Evolutionary conservation across 1,284 basidiomycete genomes (phyloP), one percentile per base, ranked within the genome.

Genomic region (Leccinum pachyderme): DNA sequence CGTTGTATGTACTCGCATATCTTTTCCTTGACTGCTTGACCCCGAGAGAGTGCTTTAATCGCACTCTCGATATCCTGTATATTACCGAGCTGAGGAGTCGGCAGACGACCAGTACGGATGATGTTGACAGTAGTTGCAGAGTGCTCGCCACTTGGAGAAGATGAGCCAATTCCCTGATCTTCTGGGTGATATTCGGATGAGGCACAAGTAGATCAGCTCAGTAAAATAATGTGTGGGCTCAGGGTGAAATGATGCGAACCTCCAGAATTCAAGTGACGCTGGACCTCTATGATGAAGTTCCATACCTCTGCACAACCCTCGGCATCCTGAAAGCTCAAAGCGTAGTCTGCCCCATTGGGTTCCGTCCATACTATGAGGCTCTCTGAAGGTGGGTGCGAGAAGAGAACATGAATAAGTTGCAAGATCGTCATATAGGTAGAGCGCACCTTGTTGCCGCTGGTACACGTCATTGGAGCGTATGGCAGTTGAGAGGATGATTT

Each of bases 341-440:
- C 97, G 72, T 97, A 95, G 73, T 99, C 96, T 25, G 89, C 86
- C 25, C 94, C 93, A 61, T 94, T 89, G 0, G 91, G 92, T 70
- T 98, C 96, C 2, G 96, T 99, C 96, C 96, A 99, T 12, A 99
- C 96, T 60, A 99, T 98, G 46, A 99, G 81, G 2, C 97, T 99
- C 62, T 98, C 96, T 93, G 52, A 47, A 50, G 24, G 57, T 49
- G 53, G 55, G 55, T 51, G 52, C 54, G 59, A 71, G 58, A 55
- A 7, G 54, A 37, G 27, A 35, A 48, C 2, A 49, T 39, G 46
- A 47, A 52, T 49, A 18, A 53, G 33, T 51, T 52, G 33, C 47
- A 27, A 52, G 46, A 50, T 31, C 22, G 33, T 29, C 24, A 49
- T n/a, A 43, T 1, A 48, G 44, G 51, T 47, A 31, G 4, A 47